A percentile compares a stretch with the other conserved stretches of the same genome.
Conservation (phyloP, 345 rosid species). For the Rhodamnia argentea region DNA sequence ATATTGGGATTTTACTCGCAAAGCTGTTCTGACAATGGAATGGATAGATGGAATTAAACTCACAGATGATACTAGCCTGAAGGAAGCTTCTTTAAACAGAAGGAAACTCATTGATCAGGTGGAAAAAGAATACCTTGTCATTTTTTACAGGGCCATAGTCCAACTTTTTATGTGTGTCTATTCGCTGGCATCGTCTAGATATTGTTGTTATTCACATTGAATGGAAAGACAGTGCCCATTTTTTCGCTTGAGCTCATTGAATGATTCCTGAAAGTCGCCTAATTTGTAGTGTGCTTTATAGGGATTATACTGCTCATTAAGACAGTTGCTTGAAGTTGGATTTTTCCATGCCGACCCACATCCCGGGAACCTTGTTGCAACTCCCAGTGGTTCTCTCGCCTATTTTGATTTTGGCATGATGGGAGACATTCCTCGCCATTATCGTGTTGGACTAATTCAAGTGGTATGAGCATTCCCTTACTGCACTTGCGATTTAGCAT, state of each 20-base stretch:
- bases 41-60: slow-evolving; percentile 97
- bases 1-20: slow-evolving; percentile 72
- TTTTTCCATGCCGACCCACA: slow-evolving; percentile 99
- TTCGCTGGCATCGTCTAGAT: background rate
- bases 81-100: slow-evolving; percentile 50
- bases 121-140: background rate
- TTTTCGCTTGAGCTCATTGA: background rate
- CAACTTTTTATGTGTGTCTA: background rate
- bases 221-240: background rate
- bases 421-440: slow-evolving; percentile 96
- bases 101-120: slow-evolving; percentile 86
- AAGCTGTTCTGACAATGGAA: slow-evolving; percentile 92
- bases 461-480: slow-evolving; percentile 26
- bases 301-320: slow-evolving; percentile 90
- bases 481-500: background rate
- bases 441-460: slow-evolving; percentile 90
- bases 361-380: slow-evolving; percentile 97
- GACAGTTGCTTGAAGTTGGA: slow-evolving; percentile 93
- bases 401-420: slow-evolving; percentile 98
- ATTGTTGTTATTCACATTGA: background rate
- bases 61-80: slow-evolving; percentile 57
- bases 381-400: slow-evolving; percentile 58
- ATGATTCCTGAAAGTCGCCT: background rate
- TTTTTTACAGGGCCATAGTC: background rate
- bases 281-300: slow-evolving; percentile 12